A percentile compares a stretch with the other conserved stretches of the same genome.
Evolutionary conservation across 495 filamentous ascomycete genomes (phyloP).

Genomic region (Neurospora sp.): DNA sequence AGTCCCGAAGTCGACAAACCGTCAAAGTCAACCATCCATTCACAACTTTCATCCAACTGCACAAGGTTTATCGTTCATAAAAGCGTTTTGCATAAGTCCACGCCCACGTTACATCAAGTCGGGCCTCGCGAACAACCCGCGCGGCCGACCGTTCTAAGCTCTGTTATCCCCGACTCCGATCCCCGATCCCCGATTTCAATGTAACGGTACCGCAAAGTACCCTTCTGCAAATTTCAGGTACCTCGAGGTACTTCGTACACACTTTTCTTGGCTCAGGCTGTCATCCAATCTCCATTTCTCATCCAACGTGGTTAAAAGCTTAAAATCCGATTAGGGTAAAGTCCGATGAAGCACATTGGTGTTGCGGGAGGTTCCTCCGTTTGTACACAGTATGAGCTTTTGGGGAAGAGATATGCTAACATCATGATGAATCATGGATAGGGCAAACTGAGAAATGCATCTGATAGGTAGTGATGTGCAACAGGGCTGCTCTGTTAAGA

Average conservation of each 20-base stretch:
- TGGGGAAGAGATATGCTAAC: neutral
- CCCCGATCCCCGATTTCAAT: neutral
- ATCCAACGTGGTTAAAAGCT: neutral
- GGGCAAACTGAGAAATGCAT: neutral
- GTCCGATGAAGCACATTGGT: neutral
- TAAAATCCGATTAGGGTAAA: neutral
- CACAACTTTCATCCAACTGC: neutral
- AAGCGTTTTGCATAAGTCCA: neutral
- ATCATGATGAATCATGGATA: neutral
- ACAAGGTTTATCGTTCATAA: neutral
- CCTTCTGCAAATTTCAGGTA: neutral
- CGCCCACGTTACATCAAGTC: neutral
- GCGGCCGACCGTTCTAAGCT: neutral
- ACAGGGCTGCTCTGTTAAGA: neutral
- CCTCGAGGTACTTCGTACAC: neutral
- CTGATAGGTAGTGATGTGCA: neutral
- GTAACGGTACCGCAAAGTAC: neutral
- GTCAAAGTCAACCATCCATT: neutral
- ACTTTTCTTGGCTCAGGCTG: neutral
- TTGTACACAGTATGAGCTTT: neutral
- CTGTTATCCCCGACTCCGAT: neutral
- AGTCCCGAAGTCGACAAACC: neutral
- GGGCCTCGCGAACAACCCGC: neutral
- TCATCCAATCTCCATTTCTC: neutral
- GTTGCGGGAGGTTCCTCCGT: neutral